Evolutionary conservation across 805 yeast species (phyloP), one percentile per base, ranked within the genome.

Genomic region (Saccharomycopsis guyanensis): DNA sequence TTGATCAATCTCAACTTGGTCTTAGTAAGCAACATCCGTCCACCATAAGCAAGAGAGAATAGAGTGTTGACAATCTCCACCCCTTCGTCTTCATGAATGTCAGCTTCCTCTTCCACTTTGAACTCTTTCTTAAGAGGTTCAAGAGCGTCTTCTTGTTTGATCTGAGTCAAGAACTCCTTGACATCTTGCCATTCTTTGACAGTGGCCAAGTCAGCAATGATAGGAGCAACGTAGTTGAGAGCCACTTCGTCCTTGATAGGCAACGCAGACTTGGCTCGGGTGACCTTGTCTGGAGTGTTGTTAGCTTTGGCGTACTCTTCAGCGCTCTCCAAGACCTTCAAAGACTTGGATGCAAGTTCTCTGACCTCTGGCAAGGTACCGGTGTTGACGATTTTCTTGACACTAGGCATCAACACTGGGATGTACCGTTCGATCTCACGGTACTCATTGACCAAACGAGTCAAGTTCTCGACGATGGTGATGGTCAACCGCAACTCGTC

Each of bases 331-430:
- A 93, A 71, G 36, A 91, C 97, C 6, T 68, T 61, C 50, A 85
- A 70, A 1, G 98, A 97, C 65, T 88, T 91, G 34, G 72, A 72
- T 33, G 97, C 97, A 57, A 93, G 71, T 56, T 82, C 93, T 74
- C 98, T 82, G 43, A 93, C 97, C 66, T 91, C 98, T 36, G 97
- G 97, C 62, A 86, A 72, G 7, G 97, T 82, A 36, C 97, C 97
- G 44, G 89, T 85, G 47, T 85, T 76, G 42, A 83, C 80, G 36
- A 93, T 96, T 62, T 80, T 87, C 64, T 82, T 77, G 38, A 93
- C 82, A 62, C 96, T 95, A n/a, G 98, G 98, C 63, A 82, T 68
- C 56, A 91, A 73, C 56, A 76, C 72, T 37, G 97, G 97, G 55
- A 93, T 84, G 61, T 77, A 91, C 31, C 78, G 71, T 64, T 85